These are phyloP conservation scores for Colletotrichum neosansevieriae DNA, from an alignment of 2,329 filamentous ascomycete species.

Conservation along the genomic window DNA sequence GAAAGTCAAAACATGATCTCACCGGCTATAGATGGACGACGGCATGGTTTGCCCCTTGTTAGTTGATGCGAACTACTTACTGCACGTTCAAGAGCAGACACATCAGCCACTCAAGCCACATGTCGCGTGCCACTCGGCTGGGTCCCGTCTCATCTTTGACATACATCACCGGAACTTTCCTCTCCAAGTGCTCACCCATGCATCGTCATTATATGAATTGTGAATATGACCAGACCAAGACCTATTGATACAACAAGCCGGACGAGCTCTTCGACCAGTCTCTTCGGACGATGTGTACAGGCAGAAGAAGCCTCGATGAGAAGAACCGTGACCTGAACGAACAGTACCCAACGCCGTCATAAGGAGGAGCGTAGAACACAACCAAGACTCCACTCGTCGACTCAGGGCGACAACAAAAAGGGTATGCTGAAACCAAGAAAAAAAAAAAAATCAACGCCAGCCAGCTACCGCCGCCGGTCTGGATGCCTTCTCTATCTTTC, in stretches of 20 bases:
- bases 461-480: constrained; percentile 45
- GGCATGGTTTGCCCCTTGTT: background rate
- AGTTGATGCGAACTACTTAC: background rate
- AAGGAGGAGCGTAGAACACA: background rate
- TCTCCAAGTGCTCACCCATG: background rate
- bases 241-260: constrained; percentile 35
- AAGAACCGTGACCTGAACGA: background rate
- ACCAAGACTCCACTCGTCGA: constrained; percentile 14
- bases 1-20: constrained; percentile 6
- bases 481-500: constrained; percentile 39
- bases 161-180: background rate
- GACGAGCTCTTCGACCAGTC: constrained; percentile 21
- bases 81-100: background rate
- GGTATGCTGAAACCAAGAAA: constrained; percentile 27
- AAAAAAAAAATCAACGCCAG: constrained; percentile 54
- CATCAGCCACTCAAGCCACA: constrained; percentile 4
- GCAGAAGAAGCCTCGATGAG: constrained; percentile 11
- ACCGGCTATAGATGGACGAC: background rate
- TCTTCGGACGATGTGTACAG: constrained; percentile 27
- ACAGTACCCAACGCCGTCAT: constrained; percentile 33
- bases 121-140: background rate
- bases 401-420: constrained; percentile 21
- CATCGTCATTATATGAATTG: constrained; percentile 33
- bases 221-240: constrained; percentile 22
- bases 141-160: background rate